Base-by-base conservation (phyloP, 352 stramenopile species). In the Globisporangium mamillatum region DNA sequence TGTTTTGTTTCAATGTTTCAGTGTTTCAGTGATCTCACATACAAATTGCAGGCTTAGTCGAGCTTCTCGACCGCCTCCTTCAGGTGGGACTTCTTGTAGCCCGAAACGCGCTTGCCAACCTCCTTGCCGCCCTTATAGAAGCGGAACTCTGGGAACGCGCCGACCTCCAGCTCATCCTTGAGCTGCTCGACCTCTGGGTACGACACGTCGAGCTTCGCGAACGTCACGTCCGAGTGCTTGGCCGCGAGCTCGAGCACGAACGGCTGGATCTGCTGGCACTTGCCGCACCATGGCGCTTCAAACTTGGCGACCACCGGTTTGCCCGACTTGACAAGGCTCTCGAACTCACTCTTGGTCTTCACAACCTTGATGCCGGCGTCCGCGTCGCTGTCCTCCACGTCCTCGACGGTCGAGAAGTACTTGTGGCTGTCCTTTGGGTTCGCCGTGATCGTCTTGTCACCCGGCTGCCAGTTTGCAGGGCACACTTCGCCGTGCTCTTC, bases 401-500 rank as follows among this genome's bases (percentile, higher is more conserved):
- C 75, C 4, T 80, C 71, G 52, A 95, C 70, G n/a, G 79, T 86
- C 46, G 84, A 89, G 64, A 95, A 95, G 76, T 94, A 94, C 76
- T 91, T 85, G 71, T 92, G 79, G 55, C 82, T 83, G 66, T 92
- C 80, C 62, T 89, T 93, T 9, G 90, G 82, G 60, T 95, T 91
- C 53, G 86, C 80, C 41, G 91, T 84, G 66, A 98, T 98, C 12
- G 88, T 97, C 79, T 93, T 91, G 63, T 86, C 83, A 24, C 93
- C 94, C 16, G 93, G 92, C 77, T 97, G 84, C 94, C 93, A 98
- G 78, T 97, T 97, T 34, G 92, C 92, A 7, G 93, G 94, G 75
- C 93, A 98, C 69, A 95, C 88, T 73, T 98, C 93, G 60, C 92
- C 92, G 75, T 98, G 91, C 70, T 98, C 89, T 52, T 94, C 93